Percentiles rank a stretch among this genome's conserved stretches.
Conservation (phyloP, 1,284 basidiomycete genomes). For the Apiotrichum gracile region DNA sequence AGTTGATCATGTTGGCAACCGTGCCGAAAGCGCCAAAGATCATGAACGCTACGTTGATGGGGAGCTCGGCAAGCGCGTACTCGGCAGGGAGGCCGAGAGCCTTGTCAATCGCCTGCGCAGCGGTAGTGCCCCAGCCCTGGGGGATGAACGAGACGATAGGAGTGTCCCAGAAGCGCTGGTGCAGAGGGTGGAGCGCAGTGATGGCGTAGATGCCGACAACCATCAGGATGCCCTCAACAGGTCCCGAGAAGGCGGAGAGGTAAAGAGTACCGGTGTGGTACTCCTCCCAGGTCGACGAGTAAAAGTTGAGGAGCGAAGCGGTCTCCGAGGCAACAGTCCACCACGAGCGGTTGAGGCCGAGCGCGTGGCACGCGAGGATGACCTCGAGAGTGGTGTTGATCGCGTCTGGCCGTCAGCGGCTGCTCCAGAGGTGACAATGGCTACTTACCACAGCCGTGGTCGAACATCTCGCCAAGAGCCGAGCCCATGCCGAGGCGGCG, state of each 20-base stretch:
- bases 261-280: conserved; percentile 88
- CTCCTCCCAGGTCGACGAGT: conserved; percentile 85
- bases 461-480: conserved; percentile 82
- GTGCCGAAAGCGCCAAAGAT: conserved; percentile 69
- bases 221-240: conserved; percentile 92
- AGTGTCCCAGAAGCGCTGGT: conserved; percentile 67
- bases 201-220: conserved; percentile 72
- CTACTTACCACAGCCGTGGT: conserved; percentile 65
- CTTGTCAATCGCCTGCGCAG: conserved; percentile 26
- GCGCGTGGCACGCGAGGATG: conserved; percentile 71
- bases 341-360: conserved; percentile 88
- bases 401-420: conserved; percentile 56
- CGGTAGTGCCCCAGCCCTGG: conserved; percentile 14
- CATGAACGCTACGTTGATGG: conserved; percentile 85
- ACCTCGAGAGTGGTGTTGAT: conserved; percentile 94
- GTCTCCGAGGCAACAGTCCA: conserved; percentile 88
- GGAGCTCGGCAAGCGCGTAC: conserved; percentile 52
- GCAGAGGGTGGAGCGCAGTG: conserved; percentile 56
- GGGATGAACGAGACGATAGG: conserved; percentile 34
- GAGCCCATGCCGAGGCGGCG: conserved; percentile 91
- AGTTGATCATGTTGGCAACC: conserved; percentile 71
- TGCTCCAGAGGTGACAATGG: not conserved
- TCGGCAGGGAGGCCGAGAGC: conserved; percentile 23
- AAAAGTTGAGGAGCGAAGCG: conserved; percentile 87
- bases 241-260: conserved; percentile 90